These are phyloP conservation scores for Exophiala aquamarina DNA, from an alignment of 2,329 filamentous ascomycete species.

Conservation along the genomic window DNA sequence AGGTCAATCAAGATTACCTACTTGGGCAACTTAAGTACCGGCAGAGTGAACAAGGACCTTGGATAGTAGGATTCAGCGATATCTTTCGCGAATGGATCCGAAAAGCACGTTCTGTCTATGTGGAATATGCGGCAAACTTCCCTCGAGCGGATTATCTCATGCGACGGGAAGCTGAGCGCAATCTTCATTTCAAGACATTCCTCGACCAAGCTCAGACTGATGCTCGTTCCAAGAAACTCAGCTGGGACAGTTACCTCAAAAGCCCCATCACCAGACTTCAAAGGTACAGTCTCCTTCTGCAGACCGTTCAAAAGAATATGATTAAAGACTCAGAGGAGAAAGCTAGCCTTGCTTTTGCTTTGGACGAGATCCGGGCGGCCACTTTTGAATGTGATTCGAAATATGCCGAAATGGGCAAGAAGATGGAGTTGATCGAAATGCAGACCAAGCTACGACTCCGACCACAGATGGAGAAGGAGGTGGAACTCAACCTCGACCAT, in stretches of 20 bases:
- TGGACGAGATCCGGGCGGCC: constrained; percentile 87
- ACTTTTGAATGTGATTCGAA: constrained; percentile 88
- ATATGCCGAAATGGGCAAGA: constrained; percentile 88
- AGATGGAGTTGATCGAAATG: constrained; percentile 84
- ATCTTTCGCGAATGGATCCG: constrained; percentile 98
- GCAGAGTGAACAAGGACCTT: constrained; percentile 94
- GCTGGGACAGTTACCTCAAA: constrained; percentile 94
- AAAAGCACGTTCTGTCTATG: constrained; percentile 83
- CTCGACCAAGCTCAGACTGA: constrained; percentile 77
- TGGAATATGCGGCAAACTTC: constrained; percentile 87
- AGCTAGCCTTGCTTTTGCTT: constrained; percentile 75
- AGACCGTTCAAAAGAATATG: constrained; percentile 82
- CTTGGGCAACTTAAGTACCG: constrained; percentile 93
- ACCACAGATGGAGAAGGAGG: constrained; percentile 78
- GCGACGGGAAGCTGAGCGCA: constrained; percentile 78
- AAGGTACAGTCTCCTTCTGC: constrained; percentile 79
- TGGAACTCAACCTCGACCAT: constrained; percentile 87
- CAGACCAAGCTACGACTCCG: constrained; percentile 79
- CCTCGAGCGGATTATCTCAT: constrained; percentile 81
- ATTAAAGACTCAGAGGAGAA: constrained; percentile 85
- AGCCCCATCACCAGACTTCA: constrained; percentile 90
- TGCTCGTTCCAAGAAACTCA: constrained; percentile 75
- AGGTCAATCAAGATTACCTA: constrained; percentile 89
- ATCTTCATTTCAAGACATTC: constrained; percentile 83
- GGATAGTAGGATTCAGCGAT: constrained; percentile 90